Conservation (phyloP, 257 asterid species). For the Echium plantagineum region DNA sequence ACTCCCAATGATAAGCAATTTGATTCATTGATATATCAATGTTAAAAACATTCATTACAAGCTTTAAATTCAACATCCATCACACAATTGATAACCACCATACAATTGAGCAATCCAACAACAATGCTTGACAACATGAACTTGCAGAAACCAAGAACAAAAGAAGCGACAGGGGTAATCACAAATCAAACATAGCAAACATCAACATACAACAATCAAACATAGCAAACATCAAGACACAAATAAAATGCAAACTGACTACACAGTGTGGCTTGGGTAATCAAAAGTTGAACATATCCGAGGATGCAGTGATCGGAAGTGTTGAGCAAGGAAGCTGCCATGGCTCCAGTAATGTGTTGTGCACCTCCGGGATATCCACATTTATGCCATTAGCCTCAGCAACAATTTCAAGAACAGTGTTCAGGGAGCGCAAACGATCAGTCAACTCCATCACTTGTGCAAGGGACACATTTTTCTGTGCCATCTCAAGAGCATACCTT, state of each 20-base stretch:
- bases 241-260: neutral
- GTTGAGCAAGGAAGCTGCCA: constrained; percentile 77
- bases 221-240: neutral
- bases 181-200: too few species aligned
- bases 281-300: constrained; percentile 41
- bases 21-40: too few species aligned
- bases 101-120: neutral
- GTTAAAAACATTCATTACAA: too few species aligned
- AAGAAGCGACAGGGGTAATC: too few species aligned
- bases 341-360: constrained; percentile 53
- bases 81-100: neutral
- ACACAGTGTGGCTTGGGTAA: neutral
- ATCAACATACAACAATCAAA: too few species aligned
- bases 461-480: constrained; percentile 59
- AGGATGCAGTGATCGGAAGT: constrained; percentile 51
- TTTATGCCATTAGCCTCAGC: constrained; percentile 59
- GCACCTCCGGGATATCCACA: constrained; percentile 63
- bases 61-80: too few species aligned
- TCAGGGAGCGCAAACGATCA: constrained; percentile 55
- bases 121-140: neutral
- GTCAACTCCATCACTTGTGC: constrained; percentile 70
- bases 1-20: too few species aligned
- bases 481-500: constrained; percentile 29
- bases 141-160: too few species aligned
- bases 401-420: constrained; percentile 46